A percentile compares a stretch with the other conserved stretches of the same genome.
These are phyloP conservation scores for Cladosporium cucumerinum DNA, from an alignment of 2,329 filamentous ascomycete genomes.

Conservation along the genomic window DNA sequence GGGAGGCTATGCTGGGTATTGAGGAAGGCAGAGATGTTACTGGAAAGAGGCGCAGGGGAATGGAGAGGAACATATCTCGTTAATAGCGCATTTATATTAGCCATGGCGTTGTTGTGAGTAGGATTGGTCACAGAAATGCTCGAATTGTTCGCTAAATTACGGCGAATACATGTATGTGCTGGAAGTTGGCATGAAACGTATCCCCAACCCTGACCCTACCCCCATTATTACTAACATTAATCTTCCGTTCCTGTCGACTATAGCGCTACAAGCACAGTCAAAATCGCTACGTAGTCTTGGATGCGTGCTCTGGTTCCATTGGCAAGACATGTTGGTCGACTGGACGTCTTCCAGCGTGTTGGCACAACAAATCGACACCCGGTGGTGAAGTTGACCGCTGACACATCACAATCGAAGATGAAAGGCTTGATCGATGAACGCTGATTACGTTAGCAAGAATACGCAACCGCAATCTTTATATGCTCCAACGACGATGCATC, in stretches of 20 bases:
- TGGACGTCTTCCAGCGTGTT: background rate
- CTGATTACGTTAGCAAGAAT: background rate
- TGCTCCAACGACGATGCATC: too few relatives aligned
- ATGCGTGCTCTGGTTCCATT: background rate
- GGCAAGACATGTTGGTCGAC: background rate
- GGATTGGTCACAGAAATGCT: background rate
- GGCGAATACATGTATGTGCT: background rate
- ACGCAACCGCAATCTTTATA: background rate
- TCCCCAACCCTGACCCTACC: background rate
- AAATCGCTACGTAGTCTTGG: background rate
- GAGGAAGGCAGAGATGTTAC: slow-evolving; percentile 89
- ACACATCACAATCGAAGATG: too few relatives aligned
- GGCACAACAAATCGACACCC: too few relatives aligned
- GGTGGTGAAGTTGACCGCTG: background rate
- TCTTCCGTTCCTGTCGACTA: background rate
- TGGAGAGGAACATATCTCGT: slow-evolving; percentile 6
- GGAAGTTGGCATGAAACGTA: background rate
- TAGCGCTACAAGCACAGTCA: background rate
- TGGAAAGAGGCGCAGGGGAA: slow-evolving; percentile 58
- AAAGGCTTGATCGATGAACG: too few relatives aligned
- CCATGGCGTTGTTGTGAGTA: background rate
- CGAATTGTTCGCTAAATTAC: background rate
- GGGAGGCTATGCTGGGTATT: slow-evolving; percentile 84
- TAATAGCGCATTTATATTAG: background rate
- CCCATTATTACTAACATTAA: background rate